Evolutionary conservation across 192 early-diverging fungal genomes (phyloP), one percentile per base, ranked within the genome.

Genomic region (Mortierella claussenii): DNA sequence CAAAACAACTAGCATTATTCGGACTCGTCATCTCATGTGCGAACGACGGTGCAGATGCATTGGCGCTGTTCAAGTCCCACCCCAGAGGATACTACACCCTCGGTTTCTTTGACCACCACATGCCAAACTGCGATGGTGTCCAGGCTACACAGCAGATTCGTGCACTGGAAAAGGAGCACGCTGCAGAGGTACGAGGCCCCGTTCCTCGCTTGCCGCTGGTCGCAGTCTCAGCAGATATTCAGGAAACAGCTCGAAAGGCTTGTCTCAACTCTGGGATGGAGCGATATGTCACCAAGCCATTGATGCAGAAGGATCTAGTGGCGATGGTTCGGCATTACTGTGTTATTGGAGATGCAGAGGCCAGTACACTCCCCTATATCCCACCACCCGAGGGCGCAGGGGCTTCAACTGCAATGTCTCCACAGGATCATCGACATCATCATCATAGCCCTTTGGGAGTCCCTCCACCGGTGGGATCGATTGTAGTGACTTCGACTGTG

Each of bases 101-200:
- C 67, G 83, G 69, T 4, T 82, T 85, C 46, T 85, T 85, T 79
- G 83, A 85, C 64, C 83, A 85, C 52, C 83, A 85, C 60, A 85
- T 85, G 83, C 83, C 81, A 10, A 67, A 67, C 53, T 76, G 73
- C 45, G 84, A 85, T 62, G 84, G 84, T 15, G 81, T 85, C 10
- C 82, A 81, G 44, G 84, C 84, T 44, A 83, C 84, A 3, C 81
- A 85, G 32, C 71, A 80, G 21, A 85, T 85, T 21, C 52, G 83
- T 31, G 58, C 64, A 27, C 45, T 80, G 21, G 80, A 82, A 28
- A 56, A 62, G 31, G 73, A 80, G 31, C 73, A 76, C 46, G 73
- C 73, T 23, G 54, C 65, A 15, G 73, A 66, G 13, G 64, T 76
- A 11, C 68, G 70, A 20, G 59, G 68, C 0, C 66, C 80, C 31